These are phyloP conservation scores for Entomophthora muscae DNA, from an alignment of 371 early-diverging fungal species.

Conservation along the genomic window DNA sequence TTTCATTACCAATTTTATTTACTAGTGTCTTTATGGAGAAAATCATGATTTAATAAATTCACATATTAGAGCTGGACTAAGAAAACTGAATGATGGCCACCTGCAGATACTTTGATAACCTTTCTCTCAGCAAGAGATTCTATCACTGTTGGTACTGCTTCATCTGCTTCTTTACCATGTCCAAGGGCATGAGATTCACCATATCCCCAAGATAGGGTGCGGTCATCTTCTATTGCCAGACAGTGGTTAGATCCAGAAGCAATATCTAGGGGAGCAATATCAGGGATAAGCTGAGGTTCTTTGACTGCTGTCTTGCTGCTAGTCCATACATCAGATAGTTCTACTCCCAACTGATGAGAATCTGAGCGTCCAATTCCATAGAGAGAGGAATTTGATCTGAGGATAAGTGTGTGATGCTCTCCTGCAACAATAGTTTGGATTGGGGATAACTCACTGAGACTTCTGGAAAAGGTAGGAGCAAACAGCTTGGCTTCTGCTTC, in stretches of 20 bases:
- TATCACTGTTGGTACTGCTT: conserved; percentile 21
- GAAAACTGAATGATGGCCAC: conserved; percentile 57
- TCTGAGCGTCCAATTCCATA: conserved; percentile 79
- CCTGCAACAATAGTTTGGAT: conserved; percentile 48
- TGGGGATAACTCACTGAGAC: conserved; percentile 12
- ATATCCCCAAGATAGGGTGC: conserved; percentile 84
- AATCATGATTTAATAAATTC: too few relatives aligned
- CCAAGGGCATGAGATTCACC: conserved; percentile 59
- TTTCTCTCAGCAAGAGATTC: conserved; percentile 31
- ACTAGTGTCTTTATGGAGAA: too few relatives aligned
- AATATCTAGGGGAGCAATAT: conserved; percentile 33
- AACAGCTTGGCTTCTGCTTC: conserved; percentile 20
- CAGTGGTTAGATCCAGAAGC: conserved; percentile 78
- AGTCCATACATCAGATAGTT: conserved; percentile 11
- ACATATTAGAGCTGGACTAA: conserved; percentile 21
- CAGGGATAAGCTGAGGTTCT: conserved; percentile 16
- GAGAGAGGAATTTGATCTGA: conserved; percentile 52
- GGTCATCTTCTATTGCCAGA: conserved; percentile 47
- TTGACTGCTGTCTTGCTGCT: conserved; percentile 16
- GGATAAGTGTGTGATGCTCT: conserved; percentile 70
- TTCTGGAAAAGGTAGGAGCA: conserved; percentile 25
- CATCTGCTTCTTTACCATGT: conserved; percentile 54
- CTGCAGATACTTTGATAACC: conserved; percentile 38
- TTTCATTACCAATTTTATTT: too few relatives aligned
- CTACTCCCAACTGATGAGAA: conserved; percentile 84